Evolutionary conservation across 202 grass and related monocot species (phyloP), one percentile per base, ranked within the genome.

Genomic region (Brachypodium distachyon): DNA sequence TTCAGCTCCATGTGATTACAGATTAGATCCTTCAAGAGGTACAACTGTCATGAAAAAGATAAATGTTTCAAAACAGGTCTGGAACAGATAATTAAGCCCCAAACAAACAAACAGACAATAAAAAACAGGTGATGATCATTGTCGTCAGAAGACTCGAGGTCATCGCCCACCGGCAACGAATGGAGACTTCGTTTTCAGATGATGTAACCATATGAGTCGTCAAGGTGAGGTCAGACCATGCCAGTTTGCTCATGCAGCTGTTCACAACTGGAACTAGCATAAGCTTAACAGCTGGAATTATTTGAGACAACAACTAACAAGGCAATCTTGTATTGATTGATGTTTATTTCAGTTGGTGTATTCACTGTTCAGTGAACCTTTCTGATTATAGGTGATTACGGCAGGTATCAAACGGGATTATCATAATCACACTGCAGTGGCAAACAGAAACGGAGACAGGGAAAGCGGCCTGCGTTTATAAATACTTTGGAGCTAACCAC

Each of bases 401-500:
- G 14, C 17, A 60, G 14, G 28, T 16, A 33, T 60, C 56, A 9
- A 17, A 60, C 3, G 56, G 14, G 28, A 60, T 33, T 33, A 60
- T 9, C 56, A 3, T 33, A 10, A 60, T 60, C 56, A n/a, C 4
- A 32, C 2, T 13, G 27, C 13, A 26, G 17, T 58, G 26, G 12
- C 26, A 67, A 51, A 25, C 3, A 16, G 31, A 55, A 43, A 77
- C 56, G 71, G 10, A 21, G 31, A 21, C 14, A 61, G 40, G 61
- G 60, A 74, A 18, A 44, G 46, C 28, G 54, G 79, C 37, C 21
- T 38, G 38, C 17, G 13, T 18, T 57, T 80, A 84, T 75, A 83
- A 76, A 65, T 64, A 84, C 47, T 31, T 46, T 11, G 48, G 23
- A 78, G 61, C 47, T 77, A 84, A 33, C 76, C 62, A 71, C 55